Base-by-base conservation (phyloP, 805 yeast species). In the Starmera dryadoides region DNA sequence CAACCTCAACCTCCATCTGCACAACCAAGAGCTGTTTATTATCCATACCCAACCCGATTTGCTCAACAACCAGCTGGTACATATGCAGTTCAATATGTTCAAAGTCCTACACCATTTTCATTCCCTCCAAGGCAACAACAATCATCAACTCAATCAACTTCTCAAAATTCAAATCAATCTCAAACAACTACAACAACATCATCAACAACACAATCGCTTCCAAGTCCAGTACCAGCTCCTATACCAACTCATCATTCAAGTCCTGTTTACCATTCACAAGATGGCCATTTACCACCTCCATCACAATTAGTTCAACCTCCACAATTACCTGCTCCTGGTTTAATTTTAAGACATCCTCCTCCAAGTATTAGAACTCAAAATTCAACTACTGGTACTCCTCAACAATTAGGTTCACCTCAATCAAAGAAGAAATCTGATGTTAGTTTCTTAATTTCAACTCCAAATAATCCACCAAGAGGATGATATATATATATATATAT, bases 381-480 rank as follows among this genome's bases (percentile, higher is more conserved):
- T n/a, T n/a, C n/a, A n/a, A n/a, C 23, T 21, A 21, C 23, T 6
- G 23, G 9, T 6, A 6, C 23, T 21, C 5, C 17, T 14, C 14
- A 10, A 9, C 6, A 10, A 10, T 7, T n/a, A 10, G n/a, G 17
- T 10, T n/a, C 25, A 5, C 16, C 34, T 8, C n/a, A 6, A 20
- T 14, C n/a, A 26, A 20, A 7, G 4, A 33, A 33, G 34, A 34
- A 34, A 9, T 34, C 45, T 15, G 56, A 54, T 37, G 59, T 54
- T 9, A 52, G 44, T 35, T 53, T 53, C 36, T 36, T 53, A 32
- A 53, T 53, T 10, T 39, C 50, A 1, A 53, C 58, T 6, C 58
- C 57, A 14, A 49, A 40, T 20, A 52, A 52, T 33, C 57, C 57
- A 18, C 57, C 57, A 18, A 51, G 44, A 28, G 37, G 30, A 40